phyloP scores from a whole-genome alignment of 1,284 basidiomycete species.

The Melampsora occidentalis region DNA sequence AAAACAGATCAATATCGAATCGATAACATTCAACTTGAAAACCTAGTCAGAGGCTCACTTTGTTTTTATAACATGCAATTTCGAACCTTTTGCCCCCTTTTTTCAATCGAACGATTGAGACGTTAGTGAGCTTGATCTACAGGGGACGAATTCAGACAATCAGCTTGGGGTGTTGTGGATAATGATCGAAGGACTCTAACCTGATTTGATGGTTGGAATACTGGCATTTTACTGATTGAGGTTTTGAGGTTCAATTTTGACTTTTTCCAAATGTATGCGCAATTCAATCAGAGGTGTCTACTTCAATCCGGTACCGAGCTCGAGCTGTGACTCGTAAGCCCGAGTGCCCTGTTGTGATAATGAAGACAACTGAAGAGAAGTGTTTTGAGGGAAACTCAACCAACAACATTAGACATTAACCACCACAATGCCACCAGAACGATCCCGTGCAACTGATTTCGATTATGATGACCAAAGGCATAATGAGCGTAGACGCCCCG shows the following conservation, averaged over 20 bases:
- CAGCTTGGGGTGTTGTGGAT: background rate
- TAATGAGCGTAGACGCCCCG: background rate
- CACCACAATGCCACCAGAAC: conserved; percentile 12
- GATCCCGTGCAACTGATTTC: conserved; percentile 1
- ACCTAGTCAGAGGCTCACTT: conserved; percentile 79
- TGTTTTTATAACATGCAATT: conserved; percentile 99
- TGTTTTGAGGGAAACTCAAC: no score
- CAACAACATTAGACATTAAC: background rate
- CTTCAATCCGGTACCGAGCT: no score
- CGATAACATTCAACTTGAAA: background rate
- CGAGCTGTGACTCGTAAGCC: no score
- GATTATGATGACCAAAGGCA: background rate
- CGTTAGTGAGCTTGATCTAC: conserved; percentile 70
- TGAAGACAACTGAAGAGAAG: no score
- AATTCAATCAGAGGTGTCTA: no score
- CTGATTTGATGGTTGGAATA: conserved; percentile 43
- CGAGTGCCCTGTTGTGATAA: no score
- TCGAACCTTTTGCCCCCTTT: conserved; percentile 98
- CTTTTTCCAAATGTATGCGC: no score
- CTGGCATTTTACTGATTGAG: conserved; percentile 16
- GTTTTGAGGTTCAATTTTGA: no score
- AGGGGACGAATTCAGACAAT: background rate
- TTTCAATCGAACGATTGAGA: conserved; percentile 89
- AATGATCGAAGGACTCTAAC: conserved; percentile 6
- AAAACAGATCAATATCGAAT: background rate